Evolutionary conservation across 140 eudicot species (phyloP).

Genomic region (Flaveria floridana): DNA sequence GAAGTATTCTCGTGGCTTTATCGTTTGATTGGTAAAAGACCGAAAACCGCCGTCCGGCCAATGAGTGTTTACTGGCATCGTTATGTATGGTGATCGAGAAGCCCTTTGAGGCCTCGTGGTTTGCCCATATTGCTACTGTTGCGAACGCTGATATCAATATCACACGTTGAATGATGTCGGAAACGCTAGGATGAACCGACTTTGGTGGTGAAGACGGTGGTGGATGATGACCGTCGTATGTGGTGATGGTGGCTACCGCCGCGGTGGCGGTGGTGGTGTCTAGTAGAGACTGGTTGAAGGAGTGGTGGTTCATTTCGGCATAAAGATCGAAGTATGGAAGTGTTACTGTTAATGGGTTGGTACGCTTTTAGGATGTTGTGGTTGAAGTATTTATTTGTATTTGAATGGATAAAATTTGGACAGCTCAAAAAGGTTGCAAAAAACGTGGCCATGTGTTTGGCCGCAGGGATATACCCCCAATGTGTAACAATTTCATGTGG

Average conservation of each 20-base stretch:
- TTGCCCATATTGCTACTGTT: constrained; percentile 56
- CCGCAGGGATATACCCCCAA: background rate
- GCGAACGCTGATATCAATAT: constrained; percentile 39
- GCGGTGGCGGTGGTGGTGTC: constrained; percentile 25
- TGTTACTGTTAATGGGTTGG: background rate
- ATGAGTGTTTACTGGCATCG: constrained; percentile 42
- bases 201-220: background rate
- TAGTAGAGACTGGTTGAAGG: constrained; percentile 44
- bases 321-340: background rate
- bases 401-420: constrained; percentile 13
- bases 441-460: constrained; percentile 28
- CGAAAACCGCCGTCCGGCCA: constrained; percentile 42
- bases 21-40: constrained; percentile 60
- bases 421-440: background rate
- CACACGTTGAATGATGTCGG: constrained; percentile 40
- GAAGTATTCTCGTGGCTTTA: constrained; percentile 49
- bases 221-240: background rate
- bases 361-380: background rate
- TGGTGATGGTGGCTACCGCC: constrained; percentile 15
- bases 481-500: background rate
- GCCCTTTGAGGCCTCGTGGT: constrained; percentile 71
- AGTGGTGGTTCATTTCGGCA: constrained; percentile 33
- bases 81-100: constrained; percentile 47
- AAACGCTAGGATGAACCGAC: constrained; percentile 9
- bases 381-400: constrained; percentile 8